A percentile compares a stretch with the other conserved stretches of the same genome.
phyloP scores from a whole-genome alignment of 805 yeast species.

The Starmerella khaoyaiensis region DNA sequence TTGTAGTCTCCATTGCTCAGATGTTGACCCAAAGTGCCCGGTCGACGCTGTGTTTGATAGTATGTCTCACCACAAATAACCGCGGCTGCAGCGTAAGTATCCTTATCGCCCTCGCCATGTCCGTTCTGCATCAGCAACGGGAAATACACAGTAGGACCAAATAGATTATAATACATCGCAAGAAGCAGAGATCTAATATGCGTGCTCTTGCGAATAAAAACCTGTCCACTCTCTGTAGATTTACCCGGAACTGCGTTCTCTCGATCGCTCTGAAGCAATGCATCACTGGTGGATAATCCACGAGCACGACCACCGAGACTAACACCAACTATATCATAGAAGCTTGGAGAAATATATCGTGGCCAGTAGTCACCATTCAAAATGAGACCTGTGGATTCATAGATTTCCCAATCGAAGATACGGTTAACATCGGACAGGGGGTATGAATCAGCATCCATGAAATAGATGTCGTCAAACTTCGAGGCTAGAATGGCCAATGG shows the following conservation, averaged over 20 bases:
- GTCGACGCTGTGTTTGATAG: conserved; percentile 37
- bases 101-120: conserved; percentile 75
- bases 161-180: conserved; percentile 51
- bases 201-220: conserved; percentile 42
- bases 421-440: conserved; percentile 54
- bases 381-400: conserved; percentile 37
- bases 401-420: conserved; percentile 47
- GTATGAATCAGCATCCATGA: conserved; percentile 65
- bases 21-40: conserved; percentile 30
- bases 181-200: conserved; percentile 47
- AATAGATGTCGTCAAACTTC: conserved; percentile 54
- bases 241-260: conserved; percentile 53
- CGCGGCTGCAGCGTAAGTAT: conserved; percentile 62
- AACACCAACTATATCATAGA: conserved; percentile 55
- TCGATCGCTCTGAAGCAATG: conserved; percentile 41
- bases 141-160: conserved; percentile 49
- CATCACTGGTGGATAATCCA: conserved; percentile 24
- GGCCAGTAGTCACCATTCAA: conserved; percentile 87
- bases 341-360: conserved; percentile 63
- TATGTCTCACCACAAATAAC: conserved; percentile 45
- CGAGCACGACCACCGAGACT: conserved; percentile 32
- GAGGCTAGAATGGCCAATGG: conserved; percentile 59
- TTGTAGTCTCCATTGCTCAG: conserved; percentile 7
- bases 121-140: conserved; percentile 48
- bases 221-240: conserved; percentile 58